A percentile compares a stretch with the other conserved stretches of the same genome.
phyloP scores from a whole-genome alignment of 1,139 yeast species.

The Schwanniomyces etchellsii region DNA sequence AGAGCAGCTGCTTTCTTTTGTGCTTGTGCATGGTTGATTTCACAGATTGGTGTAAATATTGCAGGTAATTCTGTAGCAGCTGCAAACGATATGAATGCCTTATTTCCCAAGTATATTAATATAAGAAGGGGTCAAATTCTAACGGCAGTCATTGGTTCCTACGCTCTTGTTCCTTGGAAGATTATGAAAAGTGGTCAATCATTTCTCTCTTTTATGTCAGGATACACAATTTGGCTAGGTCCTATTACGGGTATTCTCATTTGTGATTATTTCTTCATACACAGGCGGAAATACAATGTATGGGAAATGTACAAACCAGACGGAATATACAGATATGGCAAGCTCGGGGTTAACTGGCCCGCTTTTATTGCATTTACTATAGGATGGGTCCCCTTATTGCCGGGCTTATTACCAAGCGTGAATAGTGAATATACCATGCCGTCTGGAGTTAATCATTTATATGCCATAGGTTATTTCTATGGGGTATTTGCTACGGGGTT shows the following conservation, averaged over 20 bases:
- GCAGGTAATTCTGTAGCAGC: conserved; percentile 46
- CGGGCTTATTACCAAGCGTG: conserved; percentile 1
- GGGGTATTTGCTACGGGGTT: not conserved
- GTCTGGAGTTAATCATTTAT: conserved; percentile 1
- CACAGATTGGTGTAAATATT: conserved; percentile 40
- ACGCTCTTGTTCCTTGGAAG: conserved; percentile 46
- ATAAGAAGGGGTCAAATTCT: conserved; percentile 44
- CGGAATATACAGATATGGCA: not conserved
- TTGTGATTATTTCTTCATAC: conserved; percentile 2
- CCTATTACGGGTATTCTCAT: conserved; percentile 2
- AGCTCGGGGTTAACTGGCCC: not conserved
- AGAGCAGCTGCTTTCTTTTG: conserved; percentile 43
- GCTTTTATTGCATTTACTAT: conserved; percentile 1
- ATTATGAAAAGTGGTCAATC: conserved; percentile 38
- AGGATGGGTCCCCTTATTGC: conserved; percentile 1
- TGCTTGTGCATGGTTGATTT: conserved; percentile 34
- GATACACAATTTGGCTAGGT: not conserved
- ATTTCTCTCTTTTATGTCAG: conserved; percentile 13
- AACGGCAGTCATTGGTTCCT: conserved; percentile 30
- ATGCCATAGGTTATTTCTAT: conserved; percentile 1
- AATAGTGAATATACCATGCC: conserved; percentile 1
- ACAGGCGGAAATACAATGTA: not conserved
- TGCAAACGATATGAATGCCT: conserved; percentile 46
- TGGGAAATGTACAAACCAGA: not conserved
- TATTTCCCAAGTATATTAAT: conserved; percentile 42